phyloP scores from a whole-genome alignment of 768 basidiomycete species.

The Trametes sanguinea region DNA sequence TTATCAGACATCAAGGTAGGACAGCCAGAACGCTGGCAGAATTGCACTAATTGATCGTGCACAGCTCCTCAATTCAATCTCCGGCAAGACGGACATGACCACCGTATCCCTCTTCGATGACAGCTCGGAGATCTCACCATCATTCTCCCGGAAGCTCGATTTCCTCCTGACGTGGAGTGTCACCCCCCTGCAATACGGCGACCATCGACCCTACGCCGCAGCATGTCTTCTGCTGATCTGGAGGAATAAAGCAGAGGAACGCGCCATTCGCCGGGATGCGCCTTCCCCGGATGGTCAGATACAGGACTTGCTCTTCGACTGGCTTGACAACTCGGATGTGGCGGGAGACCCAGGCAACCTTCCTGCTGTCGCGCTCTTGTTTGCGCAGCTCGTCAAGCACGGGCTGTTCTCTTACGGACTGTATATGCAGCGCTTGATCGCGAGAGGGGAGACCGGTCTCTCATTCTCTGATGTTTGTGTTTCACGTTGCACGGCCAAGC shows the following conservation, averaged over 20 bases:
- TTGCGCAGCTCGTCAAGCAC: slow-evolving; percentile 69
- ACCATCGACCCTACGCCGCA: slow-evolving; percentile 77
- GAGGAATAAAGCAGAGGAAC: slow-evolving; percentile 60
- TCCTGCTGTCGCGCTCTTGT: slow-evolving; percentile 62
- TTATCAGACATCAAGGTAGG: slow-evolving; percentile 54
- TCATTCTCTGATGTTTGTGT: slow-evolving; percentile 45
- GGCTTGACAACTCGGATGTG: slow-evolving; percentile 70
- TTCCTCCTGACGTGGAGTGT: slow-evolving; percentile 80
- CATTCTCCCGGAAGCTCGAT: slow-evolving; percentile 70
- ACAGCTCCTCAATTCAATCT: slow-evolving; percentile 78
- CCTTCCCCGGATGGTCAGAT: slow-evolving; percentile 61
- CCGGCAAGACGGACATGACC: slow-evolving; percentile 60
- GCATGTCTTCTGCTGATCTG: slow-evolving; percentile 67
- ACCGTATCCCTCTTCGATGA: slow-evolving; percentile 60
- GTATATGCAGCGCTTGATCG: slow-evolving; percentile 81
- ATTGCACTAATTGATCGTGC: not conserved
- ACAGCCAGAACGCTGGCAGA: not conserved
- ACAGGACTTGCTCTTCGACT: slow-evolving; percentile 79
- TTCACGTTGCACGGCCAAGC: not conserved
- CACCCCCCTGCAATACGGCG: slow-evolving; percentile 78
- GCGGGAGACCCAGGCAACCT: slow-evolving; percentile 60
- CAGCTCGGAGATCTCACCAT: slow-evolving; percentile 37
- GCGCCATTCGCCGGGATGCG: slow-evolving; percentile 63
- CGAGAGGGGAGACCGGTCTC: slow-evolving; percentile 69
- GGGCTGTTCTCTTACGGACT: slow-evolving; percentile 72